Evolutionary conservation across 1,284 basidiomycete genomes (phyloP), one percentile per base, ranked within the genome.

Genomic region (Trametes sp.): DNA sequence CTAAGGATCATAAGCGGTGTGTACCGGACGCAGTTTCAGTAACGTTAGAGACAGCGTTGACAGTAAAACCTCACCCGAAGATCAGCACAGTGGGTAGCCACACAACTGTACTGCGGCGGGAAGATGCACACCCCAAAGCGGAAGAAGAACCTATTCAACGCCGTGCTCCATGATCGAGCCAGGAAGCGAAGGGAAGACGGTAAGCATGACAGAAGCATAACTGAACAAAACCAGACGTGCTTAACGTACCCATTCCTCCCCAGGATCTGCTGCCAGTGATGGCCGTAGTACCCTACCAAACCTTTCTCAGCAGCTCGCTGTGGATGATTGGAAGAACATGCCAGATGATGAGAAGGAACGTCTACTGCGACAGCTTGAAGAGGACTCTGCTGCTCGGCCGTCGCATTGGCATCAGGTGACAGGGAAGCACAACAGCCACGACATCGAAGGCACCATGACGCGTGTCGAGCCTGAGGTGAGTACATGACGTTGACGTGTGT

Each of bases 31-130:
- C 16, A 16, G 24, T n/a, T 24, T 24, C n/a, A 38, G 7, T 19
- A 21, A 16, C 41, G 8, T 42, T 6, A 13, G 13, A 33, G 31
- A 21, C n/a, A 42, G 21, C 7, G 5, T 42, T 19, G 19, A 6
- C 21, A 19, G 5, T 6, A 7, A 6, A 33, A 7, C 7, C 31
- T 16, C 41, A 21, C 41, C 19, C 8, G 21, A 6, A 53, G 51
- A 19, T 38, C 51, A 6, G 11, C 16, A 38, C 51, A 53, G 24
- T 53, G 51, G 51, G 35, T 53, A 19, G 51, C 51, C 8, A 38
- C 35, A 13, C 51, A 53, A 21, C 33, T 53, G 35, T 53, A 33
- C 33, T n/a, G 51, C 14, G 51, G 51, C 13, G 51, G 51, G n/a
- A 53, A 35, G 26, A 6, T 35, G 8, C 29, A 38, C 23, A 33